Evolutionary conservation across 345 rosid genomes (phyloP), one percentile per base, ranked within the genome.

Genomic region (Ricinus communis): DNA sequence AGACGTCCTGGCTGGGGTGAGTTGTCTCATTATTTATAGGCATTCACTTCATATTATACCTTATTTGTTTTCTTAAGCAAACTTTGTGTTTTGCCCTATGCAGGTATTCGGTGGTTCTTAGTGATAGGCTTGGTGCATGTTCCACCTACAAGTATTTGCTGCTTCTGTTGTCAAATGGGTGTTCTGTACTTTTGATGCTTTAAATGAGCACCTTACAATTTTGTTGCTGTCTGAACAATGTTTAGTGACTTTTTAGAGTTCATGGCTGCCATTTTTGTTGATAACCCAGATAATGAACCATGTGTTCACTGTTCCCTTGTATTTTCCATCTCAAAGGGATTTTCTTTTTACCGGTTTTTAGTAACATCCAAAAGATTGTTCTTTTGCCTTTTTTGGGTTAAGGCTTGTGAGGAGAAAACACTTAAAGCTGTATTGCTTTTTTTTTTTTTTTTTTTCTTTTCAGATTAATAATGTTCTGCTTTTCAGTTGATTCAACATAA

Each of bases 1-100:
- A 46, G 97, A 90, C 50, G 25, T 89, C 63, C 80, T 92, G 51
- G 84, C 91, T 52, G 90, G 87, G 88, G 89, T 89, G 70, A 87
- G 90, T n/a, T 87, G 66, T 86, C 91, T 66, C 12, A 16, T 69
- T 59, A 7, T 62, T 33, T n/a, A 18, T 41, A 38, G n/a, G 45
- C 27, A 47, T 54, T 19, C 19, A 46, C 33, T 45, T 51, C 43
- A 16, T 61, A 53, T 28, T 8, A n/a, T n/a, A 50, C 53, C 19
- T 65, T 22, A 50, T 33, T 47, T 49, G 21, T 59, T 55, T 38
- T 7, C 52, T 74, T 51, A 70, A 27, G 50, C 65, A 55, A 18
- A 50, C 15, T n/a, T n/a, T 60, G 68, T 63, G 21, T 36, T 24
- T 9, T 30, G 58, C 18, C 43, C 27, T 47, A 22, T 76, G 72